phyloP scores from a whole-genome alignment of 345 rosid genomes.

The Sisymbrium irio region DNA sequence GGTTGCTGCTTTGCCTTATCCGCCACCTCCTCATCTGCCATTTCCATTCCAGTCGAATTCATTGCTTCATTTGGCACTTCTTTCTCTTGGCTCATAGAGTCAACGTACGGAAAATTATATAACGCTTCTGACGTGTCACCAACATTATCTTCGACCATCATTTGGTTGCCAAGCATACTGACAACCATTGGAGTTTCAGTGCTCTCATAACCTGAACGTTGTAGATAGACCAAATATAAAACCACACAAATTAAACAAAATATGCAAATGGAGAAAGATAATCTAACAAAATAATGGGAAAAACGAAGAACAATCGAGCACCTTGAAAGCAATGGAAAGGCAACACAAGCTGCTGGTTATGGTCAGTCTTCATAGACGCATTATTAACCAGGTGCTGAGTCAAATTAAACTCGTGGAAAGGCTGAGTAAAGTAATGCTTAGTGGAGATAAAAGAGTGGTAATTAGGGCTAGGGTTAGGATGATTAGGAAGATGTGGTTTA shows the following conservation, averaged over 20 bases:
- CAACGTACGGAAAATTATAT: neutral
- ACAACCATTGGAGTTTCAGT: conserved; percentile 14
- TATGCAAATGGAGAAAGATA: neutral
- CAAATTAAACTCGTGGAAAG: conserved; percentile 28
- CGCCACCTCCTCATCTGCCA: conserved; percentile 14
- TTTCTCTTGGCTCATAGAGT: conserved; percentile 12
- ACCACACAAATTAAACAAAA: neutral
- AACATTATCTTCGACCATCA: conserved; percentile 22
- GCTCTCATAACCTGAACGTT: conserved; percentile 27
- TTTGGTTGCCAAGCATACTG: conserved; percentile 29
- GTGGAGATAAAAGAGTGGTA: conserved; percentile 25
- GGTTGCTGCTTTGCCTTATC: conserved; percentile 25
- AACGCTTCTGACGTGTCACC: conserved; percentile 15
- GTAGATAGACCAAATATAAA: neutral
- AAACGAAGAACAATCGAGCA: neutral
- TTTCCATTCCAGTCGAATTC: conserved; percentile 12
- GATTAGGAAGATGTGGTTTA: conserved; percentile 14
- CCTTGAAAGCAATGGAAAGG: conserved; percentile 41
- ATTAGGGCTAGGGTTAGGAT: conserved; percentile 28
- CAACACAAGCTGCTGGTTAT: conserved; percentile 18
- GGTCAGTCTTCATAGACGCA: conserved; percentile 7
- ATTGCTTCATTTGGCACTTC: conserved; percentile 2
- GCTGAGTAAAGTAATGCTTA: conserved; percentile 27
- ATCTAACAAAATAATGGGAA: neutral
- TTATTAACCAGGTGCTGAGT: conserved; percentile 12